Conservation (phyloP, 306 rosid genomes). For the Calophaca sinica region DNA sequence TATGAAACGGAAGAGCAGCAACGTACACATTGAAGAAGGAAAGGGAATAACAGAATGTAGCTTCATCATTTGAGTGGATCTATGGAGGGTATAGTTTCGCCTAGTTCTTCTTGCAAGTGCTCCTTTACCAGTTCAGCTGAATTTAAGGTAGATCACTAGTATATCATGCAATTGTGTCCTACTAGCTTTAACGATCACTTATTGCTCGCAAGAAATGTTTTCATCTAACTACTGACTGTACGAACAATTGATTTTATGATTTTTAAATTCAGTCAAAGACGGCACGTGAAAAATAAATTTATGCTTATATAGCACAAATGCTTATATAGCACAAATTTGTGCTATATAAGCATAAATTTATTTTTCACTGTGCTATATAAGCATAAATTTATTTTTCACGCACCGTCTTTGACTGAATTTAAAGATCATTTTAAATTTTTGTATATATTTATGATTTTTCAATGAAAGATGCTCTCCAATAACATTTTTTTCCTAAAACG, state of each 20-base stretch:
- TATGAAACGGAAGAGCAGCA: conserved; percentile 2
- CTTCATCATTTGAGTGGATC: background rate
- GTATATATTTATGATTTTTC: too few relatives aligned
- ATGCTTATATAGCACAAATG: too few relatives aligned
- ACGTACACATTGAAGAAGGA: background rate
- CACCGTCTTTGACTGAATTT: too few relatives aligned
- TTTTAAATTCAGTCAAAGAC: too few relatives aligned
- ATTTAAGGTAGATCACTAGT: background rate
- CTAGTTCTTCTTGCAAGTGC: conserved; percentile 1
- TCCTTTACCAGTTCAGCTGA: background rate
- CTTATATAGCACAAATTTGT: too few relatives aligned
- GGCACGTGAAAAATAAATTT: too few relatives aligned
- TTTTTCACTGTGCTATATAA: too few relatives aligned
- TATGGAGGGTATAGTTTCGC: background rate
- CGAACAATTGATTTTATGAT: background rate
- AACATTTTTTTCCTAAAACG: too few relatives aligned
- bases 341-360: too few relatives aligned
- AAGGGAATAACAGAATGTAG: background rate
- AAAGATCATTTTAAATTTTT: too few relatives aligned
- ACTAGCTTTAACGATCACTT: conserved; percentile 14
- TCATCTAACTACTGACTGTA: conserved; percentile 42
- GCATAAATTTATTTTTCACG: too few relatives aligned
- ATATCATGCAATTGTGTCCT: background rate
- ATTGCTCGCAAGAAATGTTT: conserved; percentile 28
- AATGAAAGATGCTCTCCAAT: too few relatives aligned